phyloP scores from a whole-genome alignment of 2,329 filamentous ascomycete genomes.

The Calonectria montana region DNA sequence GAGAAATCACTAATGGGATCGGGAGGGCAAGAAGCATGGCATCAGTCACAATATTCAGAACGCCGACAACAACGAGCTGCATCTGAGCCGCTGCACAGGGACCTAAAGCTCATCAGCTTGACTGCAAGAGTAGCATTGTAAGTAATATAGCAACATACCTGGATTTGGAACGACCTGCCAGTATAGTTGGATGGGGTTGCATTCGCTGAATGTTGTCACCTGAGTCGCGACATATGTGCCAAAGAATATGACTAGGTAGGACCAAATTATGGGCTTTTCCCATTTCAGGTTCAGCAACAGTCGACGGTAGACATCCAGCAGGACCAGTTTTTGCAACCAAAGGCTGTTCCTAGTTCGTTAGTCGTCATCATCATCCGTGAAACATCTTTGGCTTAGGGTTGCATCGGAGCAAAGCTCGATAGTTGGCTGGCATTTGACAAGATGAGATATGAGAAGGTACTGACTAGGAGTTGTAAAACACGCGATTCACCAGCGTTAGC shows the following conservation, averaged over 20 bases:
- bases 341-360: conserved; percentile 19
- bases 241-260: conserved; percentile 30
- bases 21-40: conserved; percentile 42
- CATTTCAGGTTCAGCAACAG: conserved; percentile 25
- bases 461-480: conserved; percentile 32
- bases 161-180: conserved; percentile 34
- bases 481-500: conserved; percentile 24
- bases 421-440: too few relatives aligned
- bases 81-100: conserved; percentile 31
- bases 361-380: not conserved
- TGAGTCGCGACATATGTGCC: conserved; percentile 27
- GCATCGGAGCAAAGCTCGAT: not conserved
- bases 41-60: conserved; percentile 43
- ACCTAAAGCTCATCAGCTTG: not conserved
- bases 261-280: conserved; percentile 24
- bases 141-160: not conserved
- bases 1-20: conserved; percentile 40
- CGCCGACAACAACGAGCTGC: conserved; percentile 35
- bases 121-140: not conserved
- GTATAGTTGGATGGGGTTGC: conserved; percentile 28
- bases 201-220: conserved; percentile 35
- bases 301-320: conserved; percentile 33
- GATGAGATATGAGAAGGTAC: not conserved
- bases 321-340: conserved; percentile 35
- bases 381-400: too few relatives aligned